Percentiles rank a stretch among this genome's conserved stretches.
These are phyloP conservation scores for Cladobotryum protrusum DNA, from an alignment of 2,329 filamentous ascomycete genomes.

Conservation along the genomic window DNA sequence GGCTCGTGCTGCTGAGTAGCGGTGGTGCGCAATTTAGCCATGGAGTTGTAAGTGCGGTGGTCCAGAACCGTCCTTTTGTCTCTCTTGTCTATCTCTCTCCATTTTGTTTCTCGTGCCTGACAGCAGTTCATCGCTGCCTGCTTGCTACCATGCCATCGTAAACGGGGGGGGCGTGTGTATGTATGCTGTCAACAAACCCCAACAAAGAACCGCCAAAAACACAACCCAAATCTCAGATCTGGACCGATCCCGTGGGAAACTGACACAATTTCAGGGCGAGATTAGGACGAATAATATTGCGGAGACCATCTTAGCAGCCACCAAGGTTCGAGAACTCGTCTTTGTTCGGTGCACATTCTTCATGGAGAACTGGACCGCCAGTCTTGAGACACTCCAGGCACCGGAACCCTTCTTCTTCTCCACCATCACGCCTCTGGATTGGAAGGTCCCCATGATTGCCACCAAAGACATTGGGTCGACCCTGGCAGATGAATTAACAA, in stretches of 20 bases:
- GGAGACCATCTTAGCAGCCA: constrained; percentile 18
- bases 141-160: no score
- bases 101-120: no score
- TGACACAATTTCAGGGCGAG: constrained; percentile 25
- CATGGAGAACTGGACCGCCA: constrained; percentile 33
- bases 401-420: constrained; percentile 27
- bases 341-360: constrained; percentile 31
- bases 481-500: constrained; percentile 21
- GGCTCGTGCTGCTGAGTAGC: constrained; percentile 27
- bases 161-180: no score
- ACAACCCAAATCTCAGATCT: no score
- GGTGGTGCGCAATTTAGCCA: constrained; percentile 26
- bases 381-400: constrained; percentile 20
- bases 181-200: no score
- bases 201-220: no score
- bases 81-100: no score
- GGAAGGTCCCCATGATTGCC: constrained; percentile 26
- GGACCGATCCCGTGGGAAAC: no score
- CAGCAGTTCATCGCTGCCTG: no score
- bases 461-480: constrained; percentile 18
- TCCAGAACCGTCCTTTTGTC: no score
- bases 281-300: constrained; percentile 30
- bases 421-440: constrained; percentile 28
- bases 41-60: constrained; percentile 22
- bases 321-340: constrained; percentile 19